These are phyloP conservation scores for Agrocybe pediades DNA, from an alignment of 768 basidiomycete genomes.

Conservation along the genomic window DNA sequence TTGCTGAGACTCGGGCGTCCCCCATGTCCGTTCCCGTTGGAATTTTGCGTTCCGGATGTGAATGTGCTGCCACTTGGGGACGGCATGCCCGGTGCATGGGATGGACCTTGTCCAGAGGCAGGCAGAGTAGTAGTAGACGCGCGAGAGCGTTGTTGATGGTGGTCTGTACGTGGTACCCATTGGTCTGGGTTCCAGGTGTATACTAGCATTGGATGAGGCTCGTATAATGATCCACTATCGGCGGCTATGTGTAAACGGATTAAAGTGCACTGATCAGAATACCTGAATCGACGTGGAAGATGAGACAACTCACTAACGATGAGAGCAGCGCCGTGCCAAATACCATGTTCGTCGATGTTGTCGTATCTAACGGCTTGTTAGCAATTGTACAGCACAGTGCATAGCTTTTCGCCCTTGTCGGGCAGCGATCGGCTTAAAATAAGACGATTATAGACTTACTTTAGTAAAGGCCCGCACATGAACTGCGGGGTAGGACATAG, in stretches of 20 bases:
- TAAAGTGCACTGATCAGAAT: constrained; percentile 1
- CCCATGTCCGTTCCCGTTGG: constrained; percentile 4
- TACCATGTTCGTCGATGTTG: constrained; percentile 72
- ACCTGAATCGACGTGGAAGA: neutral
- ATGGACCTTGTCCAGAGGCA: constrained; percentile 7
- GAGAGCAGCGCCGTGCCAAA: constrained; percentile 89
- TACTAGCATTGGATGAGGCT: constrained; percentile 67
- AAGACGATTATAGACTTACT: constrained; percentile 31
- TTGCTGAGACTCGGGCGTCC: constrained; percentile 10
- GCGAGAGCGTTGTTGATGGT: too few species aligned
- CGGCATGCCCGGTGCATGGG: neutral
- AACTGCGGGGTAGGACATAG: constrained; percentile 41
- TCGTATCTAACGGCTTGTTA: constrained; percentile 64
- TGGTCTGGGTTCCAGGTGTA: constrained; percentile 75
- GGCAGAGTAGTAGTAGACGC: constrained; percentile 4
- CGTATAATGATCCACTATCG: constrained; percentile 78
- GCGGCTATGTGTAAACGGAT: constrained; percentile 48
- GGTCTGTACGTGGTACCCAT: constrained; percentile 16
- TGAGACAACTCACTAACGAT: constrained; percentile 86
- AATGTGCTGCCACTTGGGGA: constrained; percentile 1
- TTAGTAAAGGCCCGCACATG: constrained; percentile 88
- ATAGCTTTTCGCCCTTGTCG: too few species aligned
- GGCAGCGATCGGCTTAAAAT: constrained; percentile 2
- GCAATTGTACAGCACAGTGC: too few species aligned
- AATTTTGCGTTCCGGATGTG: neutral